phyloP scores from a whole-genome alignment of 2,329 filamentous ascomycete genomes.

The Calonectria montana region DNA sequence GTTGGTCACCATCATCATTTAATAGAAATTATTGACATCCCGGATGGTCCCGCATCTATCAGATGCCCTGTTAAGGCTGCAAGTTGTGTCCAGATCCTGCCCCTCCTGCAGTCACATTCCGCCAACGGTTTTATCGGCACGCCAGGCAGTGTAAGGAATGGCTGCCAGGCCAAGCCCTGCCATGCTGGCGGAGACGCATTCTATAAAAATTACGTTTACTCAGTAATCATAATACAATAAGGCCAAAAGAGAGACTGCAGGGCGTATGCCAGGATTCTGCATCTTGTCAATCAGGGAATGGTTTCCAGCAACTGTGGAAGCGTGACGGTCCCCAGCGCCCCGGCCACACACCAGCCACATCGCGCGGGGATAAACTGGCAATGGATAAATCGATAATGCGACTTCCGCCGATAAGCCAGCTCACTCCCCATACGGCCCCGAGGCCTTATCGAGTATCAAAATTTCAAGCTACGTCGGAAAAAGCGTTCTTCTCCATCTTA shows the following conservation, averaged over 20 bases:
- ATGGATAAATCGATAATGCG: slow-evolving; percentile 47
- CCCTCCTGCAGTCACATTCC: slow-evolving; percentile 8
- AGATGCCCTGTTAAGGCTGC: not conserved
- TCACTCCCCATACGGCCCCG: slow-evolving; percentile 24
- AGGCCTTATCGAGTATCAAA: slow-evolving; percentile 39
- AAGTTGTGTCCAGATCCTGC: not conserved
- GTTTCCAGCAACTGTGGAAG: not conserved
- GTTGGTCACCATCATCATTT: not conserved
- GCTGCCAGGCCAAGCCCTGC: not conserved
- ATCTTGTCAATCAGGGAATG: not conserved
- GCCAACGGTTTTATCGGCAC: not conserved
- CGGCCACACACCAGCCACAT: slow-evolving; percentile 1
- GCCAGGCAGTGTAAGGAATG: not conserved
- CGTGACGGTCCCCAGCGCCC: not conserved
- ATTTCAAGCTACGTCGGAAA: slow-evolving; percentile 42
- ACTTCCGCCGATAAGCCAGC: slow-evolving; percentile 44
- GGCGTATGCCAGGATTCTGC: not conserved
- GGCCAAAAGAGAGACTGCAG: too few species aligned
- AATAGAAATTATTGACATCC: not conserved
- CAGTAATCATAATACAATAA: not conserved
- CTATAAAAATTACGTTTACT: not conserved
- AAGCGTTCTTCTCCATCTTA: slow-evolving; percentile 25
- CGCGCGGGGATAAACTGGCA: not conserved
- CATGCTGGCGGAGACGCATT: too few species aligned
- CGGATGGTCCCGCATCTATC: not conserved